phyloP scores from a whole-genome alignment of 768 basidiomycete species.

The Phanerochaete sordida region DNA sequence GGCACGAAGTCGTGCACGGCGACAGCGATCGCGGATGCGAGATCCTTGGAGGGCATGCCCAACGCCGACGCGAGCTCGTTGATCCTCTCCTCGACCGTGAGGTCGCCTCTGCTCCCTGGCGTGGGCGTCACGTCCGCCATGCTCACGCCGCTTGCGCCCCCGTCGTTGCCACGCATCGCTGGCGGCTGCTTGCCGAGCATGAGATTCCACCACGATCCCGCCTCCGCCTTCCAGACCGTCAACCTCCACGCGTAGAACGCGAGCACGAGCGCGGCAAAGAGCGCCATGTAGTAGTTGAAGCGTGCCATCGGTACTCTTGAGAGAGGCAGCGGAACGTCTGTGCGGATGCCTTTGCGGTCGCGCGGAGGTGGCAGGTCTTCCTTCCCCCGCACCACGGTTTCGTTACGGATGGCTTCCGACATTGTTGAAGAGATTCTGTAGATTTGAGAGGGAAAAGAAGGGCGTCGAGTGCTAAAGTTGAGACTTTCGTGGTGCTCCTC shows the following conservation, averaged over 20 bases:
- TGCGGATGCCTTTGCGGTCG: constrained; percentile 25
- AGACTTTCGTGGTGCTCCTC: neutral
- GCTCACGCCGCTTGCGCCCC: constrained; percentile 12
- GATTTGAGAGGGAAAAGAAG: neutral
- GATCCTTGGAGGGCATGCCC: constrained; percentile 55
- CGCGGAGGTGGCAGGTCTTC: constrained; percentile 26
- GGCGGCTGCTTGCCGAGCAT: constrained; percentile 37
- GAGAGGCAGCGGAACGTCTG: constrained; percentile 41
- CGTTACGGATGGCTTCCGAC: constrained; percentile 6
- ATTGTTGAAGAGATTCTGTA: neutral
- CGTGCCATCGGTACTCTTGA: constrained; percentile 38
- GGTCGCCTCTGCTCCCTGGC: constrained; percentile 2
- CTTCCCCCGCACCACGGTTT: constrained; percentile 16
- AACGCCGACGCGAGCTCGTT: constrained; percentile 58
- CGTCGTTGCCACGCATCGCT: constrained; percentile 14
- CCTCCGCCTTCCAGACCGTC: constrained; percentile 46
- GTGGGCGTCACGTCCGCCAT: constrained; percentile 4
- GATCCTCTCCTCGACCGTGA: constrained; percentile 51
- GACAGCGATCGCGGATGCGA: constrained; percentile 61
- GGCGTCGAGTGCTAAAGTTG: neutral
- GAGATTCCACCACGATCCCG: constrained; percentile 62
- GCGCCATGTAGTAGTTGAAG: constrained; percentile 48
- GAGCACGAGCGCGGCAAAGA: constrained; percentile 38
- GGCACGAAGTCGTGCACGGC: constrained; percentile 59
- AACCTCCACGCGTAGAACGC: constrained; percentile 51